These are phyloP conservation scores for Neonectria punicea DNA, from an alignment of 2,329 filamentous ascomycete species.

Conservation along the genomic window DNA sequence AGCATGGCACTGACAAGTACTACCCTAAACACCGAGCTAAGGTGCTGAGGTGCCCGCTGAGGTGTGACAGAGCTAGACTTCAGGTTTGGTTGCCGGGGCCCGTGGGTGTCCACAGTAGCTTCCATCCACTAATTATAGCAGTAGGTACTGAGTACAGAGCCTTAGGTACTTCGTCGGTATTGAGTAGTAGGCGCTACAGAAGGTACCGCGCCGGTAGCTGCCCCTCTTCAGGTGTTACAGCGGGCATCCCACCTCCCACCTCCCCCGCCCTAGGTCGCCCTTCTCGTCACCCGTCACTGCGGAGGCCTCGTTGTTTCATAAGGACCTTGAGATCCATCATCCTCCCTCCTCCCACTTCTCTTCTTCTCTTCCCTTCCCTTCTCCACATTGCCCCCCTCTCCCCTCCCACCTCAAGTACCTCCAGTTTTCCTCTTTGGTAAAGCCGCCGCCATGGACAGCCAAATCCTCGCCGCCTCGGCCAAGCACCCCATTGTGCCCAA, in stretches of 20 bases:
- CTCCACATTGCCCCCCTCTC: slow-evolving; percentile 14
- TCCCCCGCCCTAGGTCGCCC: background rate
- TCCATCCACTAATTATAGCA: background rate
- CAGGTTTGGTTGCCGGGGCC: background rate
- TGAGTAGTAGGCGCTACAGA: background rate
- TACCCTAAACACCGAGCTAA: background rate
- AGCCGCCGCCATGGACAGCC: slow-evolving; percentile 59
- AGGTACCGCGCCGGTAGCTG: background rate
- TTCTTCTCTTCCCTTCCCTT: slow-evolving; percentile 4
- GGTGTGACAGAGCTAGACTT: slow-evolving; percentile 12
- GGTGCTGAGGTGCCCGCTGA: slow-evolving; percentile 11
- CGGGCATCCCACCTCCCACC: slow-evolving; percentile 9
- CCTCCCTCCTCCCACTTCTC: slow-evolving; percentile 19
- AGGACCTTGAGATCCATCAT: slow-evolving; percentile 36
- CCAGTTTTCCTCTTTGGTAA: slow-evolving; percentile 2
- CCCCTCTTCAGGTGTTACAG: slow-evolving; percentile 8
- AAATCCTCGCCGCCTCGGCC: slow-evolving; percentile 69
- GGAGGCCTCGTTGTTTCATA: slow-evolving; percentile 40
- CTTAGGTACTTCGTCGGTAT: background rate
- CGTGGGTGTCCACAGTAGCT: background rate
- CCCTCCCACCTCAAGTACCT: slow-evolving; percentile 2
- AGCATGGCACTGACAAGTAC: background rate
- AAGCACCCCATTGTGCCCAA: slow-evolving; percentile 69
- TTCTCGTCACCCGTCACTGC: slow-evolving; percentile 31
- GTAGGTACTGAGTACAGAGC: no score